Percentiles rank a stretch among this genome's conserved stretches.
These are phyloP conservation scores for Neurospora sp. DNA, from an alignment of 495 filamentous ascomycete genomes.

Conservation along the genomic window DNA sequence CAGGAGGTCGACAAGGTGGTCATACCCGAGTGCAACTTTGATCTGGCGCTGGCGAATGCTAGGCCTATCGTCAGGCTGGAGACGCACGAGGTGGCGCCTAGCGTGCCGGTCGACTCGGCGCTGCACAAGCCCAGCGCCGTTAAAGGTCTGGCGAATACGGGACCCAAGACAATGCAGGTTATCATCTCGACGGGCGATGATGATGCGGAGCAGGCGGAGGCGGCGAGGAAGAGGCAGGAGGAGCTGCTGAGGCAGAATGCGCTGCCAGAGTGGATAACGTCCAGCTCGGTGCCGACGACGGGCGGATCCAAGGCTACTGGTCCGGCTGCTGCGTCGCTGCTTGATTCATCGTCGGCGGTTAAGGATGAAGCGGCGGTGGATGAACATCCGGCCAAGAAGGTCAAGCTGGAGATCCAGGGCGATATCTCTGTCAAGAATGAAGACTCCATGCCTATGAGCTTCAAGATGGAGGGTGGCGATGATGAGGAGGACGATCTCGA, in stretches of 20 bases:
- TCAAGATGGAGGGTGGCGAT: slow-evolving; percentile 40
- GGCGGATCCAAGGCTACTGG: slow-evolving; percentile 1
- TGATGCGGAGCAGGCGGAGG: slow-evolving; percentile 60
- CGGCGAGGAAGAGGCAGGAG: slow-evolving; percentile 59
- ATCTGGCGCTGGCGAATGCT: slow-evolving; percentile 56
- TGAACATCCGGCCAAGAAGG: slow-evolving; percentile 40
- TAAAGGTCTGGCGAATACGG: slow-evolving; percentile 55
- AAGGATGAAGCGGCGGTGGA: slow-evolving; percentile 23
- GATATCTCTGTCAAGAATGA: slow-evolving; percentile 33
- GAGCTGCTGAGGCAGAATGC: slow-evolving; percentile 72
- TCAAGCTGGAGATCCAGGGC: slow-evolving; percentile 39
- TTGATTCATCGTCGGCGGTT: not conserved
- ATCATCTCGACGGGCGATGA: slow-evolving; percentile 64
- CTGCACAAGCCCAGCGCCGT: slow-evolving; percentile 53
- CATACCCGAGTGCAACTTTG: slow-evolving; percentile 81
- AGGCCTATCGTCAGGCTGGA: slow-evolving; percentile 50
- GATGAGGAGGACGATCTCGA: slow-evolving; percentile 51
- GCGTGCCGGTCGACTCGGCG: slow-evolving; percentile 36
- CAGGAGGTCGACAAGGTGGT: slow-evolving; percentile 74
- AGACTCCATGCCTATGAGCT: slow-evolving; percentile 34
- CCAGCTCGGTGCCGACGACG: slow-evolving; percentile 59
- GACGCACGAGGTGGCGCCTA: slow-evolving; percentile 48
- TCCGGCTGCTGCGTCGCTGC: slow-evolving; percentile 17
- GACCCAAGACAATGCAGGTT: slow-evolving; percentile 64
- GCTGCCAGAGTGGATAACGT: slow-evolving; percentile 81